Base-by-base conservation (phyloP, 495 filamentous ascomycete genomes). In the Parathielavia hyrcaniae region DNA sequence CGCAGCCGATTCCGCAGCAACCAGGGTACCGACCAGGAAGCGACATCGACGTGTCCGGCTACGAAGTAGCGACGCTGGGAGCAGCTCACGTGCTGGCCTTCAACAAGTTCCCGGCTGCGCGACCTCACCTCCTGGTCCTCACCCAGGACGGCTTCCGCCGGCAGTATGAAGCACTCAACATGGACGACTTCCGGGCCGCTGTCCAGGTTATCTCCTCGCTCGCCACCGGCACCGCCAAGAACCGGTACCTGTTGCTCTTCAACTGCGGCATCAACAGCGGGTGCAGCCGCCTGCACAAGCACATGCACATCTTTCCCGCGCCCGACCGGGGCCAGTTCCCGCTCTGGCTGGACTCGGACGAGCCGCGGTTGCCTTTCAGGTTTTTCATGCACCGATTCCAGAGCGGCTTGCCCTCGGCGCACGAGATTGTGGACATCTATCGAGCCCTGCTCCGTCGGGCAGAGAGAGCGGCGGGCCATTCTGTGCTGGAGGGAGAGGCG, bases 241-340 rank as follows among this genome's bases (percentile, higher is more conserved):
- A 35, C 39, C 36, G 57, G 19, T 60, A 63, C 35, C 59, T 60
- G 55, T 59, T 59, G 58, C 66, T 76, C 38, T 77, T 68, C 56
- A 77, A 76, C 59, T 73, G 73, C 48, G 67, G 69, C 7, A 55
- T 65, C 19, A 46, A 51, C n/a, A 65, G 68, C 40, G 75, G 75
- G 19, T 70, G 71, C 26, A 76, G 73, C 58, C 52, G 75, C 20
- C 58, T 70, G 56, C 75, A 77, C 63, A 77, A 77, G 61, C 75
- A 77, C 63, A 55, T 76, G 57, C 75, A 77, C 32, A 47, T 77
- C 19, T 50, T 77, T 41, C 70, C 72, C 1, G 64, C 58, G 5
- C 60, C 60, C 0, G 53, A 47, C 14, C 19, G 26, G 11, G 49
- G 60, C 12, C 19, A 41, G 12, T 61, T 62, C 30, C 3, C 12